These are phyloP conservation scores for Pouteria campechiana DNA, from an alignment of 179 eudicot species.

Conservation along the genomic window DNA sequence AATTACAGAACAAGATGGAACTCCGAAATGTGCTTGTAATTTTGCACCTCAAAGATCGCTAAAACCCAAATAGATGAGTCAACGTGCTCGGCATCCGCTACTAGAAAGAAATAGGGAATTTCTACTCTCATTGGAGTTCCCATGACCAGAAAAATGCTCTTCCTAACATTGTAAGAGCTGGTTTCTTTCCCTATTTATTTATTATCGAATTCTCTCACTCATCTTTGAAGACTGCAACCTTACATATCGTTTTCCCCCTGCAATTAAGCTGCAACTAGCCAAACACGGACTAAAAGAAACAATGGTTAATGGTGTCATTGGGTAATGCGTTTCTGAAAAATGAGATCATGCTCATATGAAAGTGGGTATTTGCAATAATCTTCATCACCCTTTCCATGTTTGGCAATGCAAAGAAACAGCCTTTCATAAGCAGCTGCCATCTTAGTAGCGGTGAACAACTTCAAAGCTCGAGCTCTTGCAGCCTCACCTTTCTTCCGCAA, in stretches of 20 bases:
- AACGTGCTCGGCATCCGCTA: too few species aligned
- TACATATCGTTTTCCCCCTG: conserved; percentile 3
- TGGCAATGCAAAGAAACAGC: conserved; percentile 38
- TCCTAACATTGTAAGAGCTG: too few species aligned
- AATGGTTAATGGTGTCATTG: neutral
- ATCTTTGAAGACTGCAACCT: conserved; percentile 10
- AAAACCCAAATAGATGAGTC: too few species aligned
- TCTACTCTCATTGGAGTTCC: too few species aligned
- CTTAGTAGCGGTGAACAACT: conserved; percentile 39
- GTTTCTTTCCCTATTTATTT: too few species aligned
- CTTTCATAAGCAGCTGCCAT: conserved; percentile 55
- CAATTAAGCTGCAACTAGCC: neutral
- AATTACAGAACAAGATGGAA: too few species aligned
- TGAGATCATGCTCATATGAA: neutral
- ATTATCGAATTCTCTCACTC: neutral
- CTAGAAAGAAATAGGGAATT: too few species aligned
- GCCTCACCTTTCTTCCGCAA: conserved; percentile 26
- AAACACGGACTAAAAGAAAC: neutral
- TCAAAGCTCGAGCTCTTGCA: conserved; percentile 26
- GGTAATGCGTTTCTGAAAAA: neutral
- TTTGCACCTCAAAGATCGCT: too few species aligned
- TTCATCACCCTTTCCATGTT: neutral
- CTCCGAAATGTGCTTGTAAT: too few species aligned
- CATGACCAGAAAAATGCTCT: too few species aligned
- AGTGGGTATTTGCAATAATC: conserved; percentile 15